A percentile compares a stretch with the other conserved stretches of the same genome.
Evolutionary conservation across 768 basidiomycete genomes (phyloP).

Genomic region (Phanerochaete sordida): DNA sequence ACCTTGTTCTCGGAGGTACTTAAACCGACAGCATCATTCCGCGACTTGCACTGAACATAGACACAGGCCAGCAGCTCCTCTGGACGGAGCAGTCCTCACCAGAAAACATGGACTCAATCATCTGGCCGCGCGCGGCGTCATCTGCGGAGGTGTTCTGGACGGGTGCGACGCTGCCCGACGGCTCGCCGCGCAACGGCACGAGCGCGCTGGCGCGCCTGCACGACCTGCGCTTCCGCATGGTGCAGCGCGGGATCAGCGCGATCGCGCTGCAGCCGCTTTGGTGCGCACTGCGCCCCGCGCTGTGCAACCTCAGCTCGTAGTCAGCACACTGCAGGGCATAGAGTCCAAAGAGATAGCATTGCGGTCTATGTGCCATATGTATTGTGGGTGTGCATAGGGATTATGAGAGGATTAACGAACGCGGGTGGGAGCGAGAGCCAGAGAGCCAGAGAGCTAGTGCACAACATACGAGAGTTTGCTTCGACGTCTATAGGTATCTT

Average conservation of each 20-base stretch:
- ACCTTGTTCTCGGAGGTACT: slow-evolving; percentile 60
- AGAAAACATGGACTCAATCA: slow-evolving; percentile 61
- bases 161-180: slow-evolving; percentile 25
- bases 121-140: slow-evolving; percentile 75
- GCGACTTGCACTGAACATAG: neutral
- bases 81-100: slow-evolving; percentile 76
- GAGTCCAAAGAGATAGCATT: neutral
- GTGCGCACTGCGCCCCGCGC: slow-evolving; percentile 63
- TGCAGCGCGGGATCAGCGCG: slow-evolving; percentile 56
- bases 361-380: neutral
- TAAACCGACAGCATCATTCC: neutral
- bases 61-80: slow-evolving; percentile 54
- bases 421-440: neutral
- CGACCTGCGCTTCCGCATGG: slow-evolving; percentile 60
- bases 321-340: neutral
- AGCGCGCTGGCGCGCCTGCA: slow-evolving; percentile 63
- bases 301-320: slow-evolving; percentile 39
- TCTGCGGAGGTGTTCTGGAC: slow-evolving; percentile 81
- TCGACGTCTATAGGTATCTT: slow-evolving; percentile 14
- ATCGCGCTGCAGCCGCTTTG: slow-evolving; percentile 67
- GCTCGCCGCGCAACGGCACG: slow-evolving; percentile 16
- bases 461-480: slow-evolving; percentile 2
- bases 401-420: neutral
- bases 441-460: neutral
- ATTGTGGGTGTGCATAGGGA: neutral